Percentiles rank a stretch among this genome's conserved stretches.
phyloP scores from a whole-genome alignment of 2,329 filamentous ascomycete genomes.

The Xylariaceae sp. region DNA sequence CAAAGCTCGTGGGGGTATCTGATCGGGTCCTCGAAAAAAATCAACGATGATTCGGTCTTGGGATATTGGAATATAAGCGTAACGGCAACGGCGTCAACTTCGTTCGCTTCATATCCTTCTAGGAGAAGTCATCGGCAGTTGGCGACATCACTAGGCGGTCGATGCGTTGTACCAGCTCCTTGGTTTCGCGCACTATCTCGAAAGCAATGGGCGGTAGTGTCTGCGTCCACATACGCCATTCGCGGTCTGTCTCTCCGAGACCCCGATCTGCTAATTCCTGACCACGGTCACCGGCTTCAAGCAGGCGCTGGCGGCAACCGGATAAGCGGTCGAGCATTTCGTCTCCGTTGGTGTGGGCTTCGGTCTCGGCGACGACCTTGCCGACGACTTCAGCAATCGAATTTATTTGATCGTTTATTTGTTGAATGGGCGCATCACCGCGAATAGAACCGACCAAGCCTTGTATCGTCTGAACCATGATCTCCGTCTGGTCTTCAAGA shows the following conservation, averaged over 20 bases:
- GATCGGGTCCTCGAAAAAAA: slow-evolving; percentile 15
- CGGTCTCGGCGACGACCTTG: slow-evolving; percentile 69
- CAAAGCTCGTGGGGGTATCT: slow-evolving; percentile 23
- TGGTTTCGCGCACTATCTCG: slow-evolving; percentile 79
- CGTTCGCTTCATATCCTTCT: slow-evolving; percentile 24
- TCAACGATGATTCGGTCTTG: slow-evolving; percentile 1
- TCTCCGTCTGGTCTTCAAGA: slow-evolving; percentile 79
- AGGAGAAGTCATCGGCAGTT: slow-evolving; percentile 51
- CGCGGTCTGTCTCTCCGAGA: slow-evolving; percentile 53
- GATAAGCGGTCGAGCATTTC: slow-evolving; percentile 60
- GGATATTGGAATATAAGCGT: slow-evolving; percentile 22
- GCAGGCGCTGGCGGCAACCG: slow-evolving; percentile 65
- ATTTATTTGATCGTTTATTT: slow-evolving; percentile 70
- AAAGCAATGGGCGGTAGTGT: slow-evolving; percentile 83
- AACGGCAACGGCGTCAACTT: slow-evolving; percentile 24
- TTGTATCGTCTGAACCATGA: slow-evolving; percentile 79
- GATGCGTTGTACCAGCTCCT: slow-evolving; percentile 65
- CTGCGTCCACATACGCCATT: slow-evolving; percentile 68
- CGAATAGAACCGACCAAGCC: slow-evolving; percentile 76
- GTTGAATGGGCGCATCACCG: slow-evolving; percentile 62
- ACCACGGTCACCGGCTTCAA: slow-evolving; percentile 65
- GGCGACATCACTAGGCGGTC: slow-evolving; percentile 42
- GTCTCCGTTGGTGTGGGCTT: slow-evolving; percentile 56
- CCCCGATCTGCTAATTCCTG: slow-evolving; percentile 58
- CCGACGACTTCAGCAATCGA: slow-evolving; percentile 72